Base-by-base conservation (phyloP, 768 basidiomycete genomes). In the Chiua virens region DNA sequence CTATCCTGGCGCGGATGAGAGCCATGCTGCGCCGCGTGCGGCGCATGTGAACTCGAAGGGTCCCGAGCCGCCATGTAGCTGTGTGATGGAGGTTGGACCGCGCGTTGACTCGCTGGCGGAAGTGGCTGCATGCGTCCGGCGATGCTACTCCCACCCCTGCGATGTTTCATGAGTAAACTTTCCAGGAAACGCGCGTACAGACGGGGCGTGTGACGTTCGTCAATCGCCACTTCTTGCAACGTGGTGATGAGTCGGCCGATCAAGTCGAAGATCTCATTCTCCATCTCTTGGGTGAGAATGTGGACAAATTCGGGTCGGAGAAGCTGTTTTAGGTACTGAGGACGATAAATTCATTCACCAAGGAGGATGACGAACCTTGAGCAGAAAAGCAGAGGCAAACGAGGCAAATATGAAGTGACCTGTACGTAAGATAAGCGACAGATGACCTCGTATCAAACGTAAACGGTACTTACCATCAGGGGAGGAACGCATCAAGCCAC, bases 301-400 rank as follows among this genome's bases (percentile, higher is more conserved):
- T 74, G 74, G n/a, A 79, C 75, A 62, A 89, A 87, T 56, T 89
- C 87, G 0, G 87, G 87, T 41, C 84, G 81, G 27, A 92, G 76
- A 27, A 90, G 75, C 85, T 89, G 50, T 52, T 36, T 34, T 25
- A 17, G 47, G 34, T 10, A 30, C 36, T 46, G 40, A 54, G 44
- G 13, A 48, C 21, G 21, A 10, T 15, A 5, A 13, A n/a, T 2
- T 22, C 34, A 8, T 14, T 25, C 25, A 27, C 21, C 21, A 35
- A 9, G 18, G 5, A 17, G 11, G 23, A 7, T 34, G 1, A 65
- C 72, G 10, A 44, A 87, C 87, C 78, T 90, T 91, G 56, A 91
- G 79, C 47, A 92, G 71, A 72, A 91, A 92, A 1, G 89, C 89
- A 22, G 86, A 88, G 1, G 89, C 89, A 62, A 92, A 92, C 1